Evolutionary conservation across 805 yeast species (phyloP).

Genomic region (Candida sanyiensis): DNA sequence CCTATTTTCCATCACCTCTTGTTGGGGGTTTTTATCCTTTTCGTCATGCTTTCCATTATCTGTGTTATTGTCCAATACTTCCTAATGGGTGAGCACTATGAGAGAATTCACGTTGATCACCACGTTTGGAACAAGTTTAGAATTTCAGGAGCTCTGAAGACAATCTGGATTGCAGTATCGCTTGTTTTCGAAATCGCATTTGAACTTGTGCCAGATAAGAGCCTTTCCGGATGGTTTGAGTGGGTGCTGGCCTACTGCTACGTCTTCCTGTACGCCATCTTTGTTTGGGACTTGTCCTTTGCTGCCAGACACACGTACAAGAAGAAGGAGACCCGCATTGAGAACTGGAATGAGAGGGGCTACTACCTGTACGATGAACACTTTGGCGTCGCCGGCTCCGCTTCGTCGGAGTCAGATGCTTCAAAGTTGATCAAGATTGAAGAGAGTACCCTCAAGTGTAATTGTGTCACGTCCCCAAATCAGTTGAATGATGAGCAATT

Average conservation of each 20-base stretch:
- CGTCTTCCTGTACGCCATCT: constrained; percentile 57
- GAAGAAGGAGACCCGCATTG: constrained; percentile 21
- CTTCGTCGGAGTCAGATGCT: too few relatives aligned
- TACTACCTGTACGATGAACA: constrained; percentile 22
- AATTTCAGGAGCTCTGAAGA: constrained; percentile 48
- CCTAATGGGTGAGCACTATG: constrained; percentile 41
- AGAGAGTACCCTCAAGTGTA: too few relatives aligned
- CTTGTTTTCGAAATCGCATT: constrained; percentile 64
- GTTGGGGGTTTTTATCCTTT: constrained; percentile 68
- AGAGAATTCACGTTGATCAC: constrained; percentile 28
- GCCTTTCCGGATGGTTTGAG: constrained; percentile 47
- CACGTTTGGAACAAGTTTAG: constrained; percentile 38
- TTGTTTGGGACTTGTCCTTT: constrained; percentile 67
- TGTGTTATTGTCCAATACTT: constrained; percentile 41
- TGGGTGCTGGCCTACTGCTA: constrained; percentile 88
- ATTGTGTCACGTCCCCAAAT: too few relatives aligned
- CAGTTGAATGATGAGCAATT: constrained; percentile 23
- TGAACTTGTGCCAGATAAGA: constrained; percentile 37
- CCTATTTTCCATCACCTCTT: constrained; percentile 55
- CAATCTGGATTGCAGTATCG: constrained; percentile 62
- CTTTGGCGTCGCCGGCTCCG: constrained; percentile 13
- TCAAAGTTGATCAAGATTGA: too few relatives aligned
- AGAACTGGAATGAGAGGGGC: constrained; percentile 21
- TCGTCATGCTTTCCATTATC: constrained; percentile 49
- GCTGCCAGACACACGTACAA: constrained; percentile 38